Evolutionary conservation across 139 green algal genomes (phyloP), one percentile per base, ranked within the genome.

Genomic region (Edaphochlamys debaryana): DNA sequence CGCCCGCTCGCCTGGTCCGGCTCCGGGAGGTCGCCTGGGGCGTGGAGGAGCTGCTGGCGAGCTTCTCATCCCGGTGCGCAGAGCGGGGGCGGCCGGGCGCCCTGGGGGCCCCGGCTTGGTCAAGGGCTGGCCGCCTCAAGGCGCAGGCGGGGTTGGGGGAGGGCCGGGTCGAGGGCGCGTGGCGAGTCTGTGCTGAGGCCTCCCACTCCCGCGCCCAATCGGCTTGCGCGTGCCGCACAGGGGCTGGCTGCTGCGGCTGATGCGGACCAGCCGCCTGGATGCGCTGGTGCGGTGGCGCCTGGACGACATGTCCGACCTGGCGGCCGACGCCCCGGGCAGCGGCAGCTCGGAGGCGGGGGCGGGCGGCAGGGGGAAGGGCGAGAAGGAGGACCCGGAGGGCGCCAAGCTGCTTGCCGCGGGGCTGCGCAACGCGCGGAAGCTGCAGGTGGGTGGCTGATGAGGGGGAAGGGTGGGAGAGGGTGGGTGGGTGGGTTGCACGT

Each of bases 201-300:
- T n/a, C n/a, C n/a, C n/a, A n/a, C n/a, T n/a, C n/a, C n/a, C n/a
- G n/a, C n/a, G n/a, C n/a, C n/a, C n/a, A n/a, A n/a, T n/a, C n/a
- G n/a, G 4, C 58, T 34, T 5, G 7, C 30, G 7, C 4, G 27
- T 36, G 4, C 29, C 7, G 3, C 38, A 23, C 75, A 82, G 76
- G 66, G 76, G 76, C n/a, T 82, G 76, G 76, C 30, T 82, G n/a
- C 60, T 82, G 36, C 67, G 76, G 23, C 66, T 82, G 62, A 42
- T 82, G 64, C 67, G 45, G 15, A 82, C 42, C 9, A 54, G 3
- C 0, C 76, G 76, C 34, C 63, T 73, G 32, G 76, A 82, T 9
- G 76, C 42, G 23, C 62, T 82, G 25, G 63, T 82, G 37, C 52
- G 52, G 13, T 73, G 63, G 76, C 76, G 63, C 29, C 60, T 82